Conservation (phyloP, 768 basidiomycete genomes). For the Epithele typhae region DNA sequence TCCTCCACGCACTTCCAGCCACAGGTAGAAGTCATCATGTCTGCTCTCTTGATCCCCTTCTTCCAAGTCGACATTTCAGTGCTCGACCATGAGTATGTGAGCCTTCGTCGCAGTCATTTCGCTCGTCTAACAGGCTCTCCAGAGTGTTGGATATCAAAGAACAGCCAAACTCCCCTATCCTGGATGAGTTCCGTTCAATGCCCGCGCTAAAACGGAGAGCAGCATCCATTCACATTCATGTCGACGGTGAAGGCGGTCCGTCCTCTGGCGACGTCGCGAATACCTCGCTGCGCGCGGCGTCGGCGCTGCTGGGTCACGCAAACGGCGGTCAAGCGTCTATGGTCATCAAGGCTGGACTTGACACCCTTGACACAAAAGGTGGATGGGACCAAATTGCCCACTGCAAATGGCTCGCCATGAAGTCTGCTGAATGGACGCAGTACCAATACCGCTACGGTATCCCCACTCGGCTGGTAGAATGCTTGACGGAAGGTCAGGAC, state of each 20-base stretch:
- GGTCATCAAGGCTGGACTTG: constrained; percentile 69
- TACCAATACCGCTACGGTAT: constrained; percentile 93
- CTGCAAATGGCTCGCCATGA: constrained; percentile 79
- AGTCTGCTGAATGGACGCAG: constrained; percentile 81
- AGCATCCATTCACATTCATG: constrained; percentile 83
- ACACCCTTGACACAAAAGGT: constrained; percentile 54
- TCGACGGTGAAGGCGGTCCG: constrained; percentile 87
- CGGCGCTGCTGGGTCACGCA: constrained; percentile 69
- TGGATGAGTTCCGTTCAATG: constrained; percentile 79
- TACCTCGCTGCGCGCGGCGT: constrained; percentile 67
- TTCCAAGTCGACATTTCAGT: constrained; percentile 54
- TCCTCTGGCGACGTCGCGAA: constrained; percentile 67
- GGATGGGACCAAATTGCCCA: constrained; percentile 68
- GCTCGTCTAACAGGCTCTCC: too few species aligned
- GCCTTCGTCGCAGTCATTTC: too few species aligned
- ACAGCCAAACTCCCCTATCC: constrained; percentile 69
- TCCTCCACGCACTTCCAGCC: constrained; percentile 65
- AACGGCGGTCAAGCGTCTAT: constrained; percentile 70
- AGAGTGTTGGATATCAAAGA: constrained; percentile 65
- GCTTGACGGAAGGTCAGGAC: constrained; percentile 62
- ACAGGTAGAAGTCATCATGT: constrained; percentile 69
- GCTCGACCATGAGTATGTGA: constrained; percentile 66
- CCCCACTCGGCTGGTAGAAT: constrained; percentile 80
- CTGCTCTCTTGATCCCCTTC: constrained; percentile 64
- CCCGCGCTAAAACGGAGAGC: constrained; percentile 80